These are phyloP conservation scores for Cryptosporidium parvum DNA, from an alignment of 169 alveolate species.

Conservation along the genomic window DNA sequence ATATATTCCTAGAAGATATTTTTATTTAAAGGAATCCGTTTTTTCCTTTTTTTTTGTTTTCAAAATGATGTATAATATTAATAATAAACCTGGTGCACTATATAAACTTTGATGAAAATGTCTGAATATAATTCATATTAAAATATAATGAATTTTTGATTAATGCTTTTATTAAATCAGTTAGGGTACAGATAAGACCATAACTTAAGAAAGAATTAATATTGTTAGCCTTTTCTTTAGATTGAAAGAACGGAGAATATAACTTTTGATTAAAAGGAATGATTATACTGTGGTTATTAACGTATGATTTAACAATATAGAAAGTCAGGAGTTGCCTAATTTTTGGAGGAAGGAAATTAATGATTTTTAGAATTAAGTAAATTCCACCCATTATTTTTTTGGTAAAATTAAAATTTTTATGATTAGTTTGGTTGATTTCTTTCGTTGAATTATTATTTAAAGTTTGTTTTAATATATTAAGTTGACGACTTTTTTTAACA, in stretches of 20 bases:
- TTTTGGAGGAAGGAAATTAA: conserved; percentile 15
- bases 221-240: neutral
- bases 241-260: conserved; percentile 48
- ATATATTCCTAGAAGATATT: no score
- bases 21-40: no score
- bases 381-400: neutral
- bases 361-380: neutral
- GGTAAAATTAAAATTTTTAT: neutral
- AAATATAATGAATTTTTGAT: neutral
- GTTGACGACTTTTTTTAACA: conserved; percentile 43
- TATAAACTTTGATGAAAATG: neutral
- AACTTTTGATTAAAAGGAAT: conserved; percentile 17
- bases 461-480: conserved; percentile 19
- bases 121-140: no score
- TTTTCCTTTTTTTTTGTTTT: no score
- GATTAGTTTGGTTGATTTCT: neutral
- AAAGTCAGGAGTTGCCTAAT: conserved; percentile 20
- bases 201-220: conserved; percentile 13
- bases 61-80: no score
- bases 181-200: conserved; percentile 4
- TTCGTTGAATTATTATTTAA: neutral
- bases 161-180: conserved; percentile 4
- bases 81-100: neutral
- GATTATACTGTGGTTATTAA: neutral
- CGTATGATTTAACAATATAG: neutral